These are phyloP conservation scores for Podospora pseudocomata DNA, from an alignment of 495 filamentous ascomycete genomes.

Conservation along the genomic window DNA sequence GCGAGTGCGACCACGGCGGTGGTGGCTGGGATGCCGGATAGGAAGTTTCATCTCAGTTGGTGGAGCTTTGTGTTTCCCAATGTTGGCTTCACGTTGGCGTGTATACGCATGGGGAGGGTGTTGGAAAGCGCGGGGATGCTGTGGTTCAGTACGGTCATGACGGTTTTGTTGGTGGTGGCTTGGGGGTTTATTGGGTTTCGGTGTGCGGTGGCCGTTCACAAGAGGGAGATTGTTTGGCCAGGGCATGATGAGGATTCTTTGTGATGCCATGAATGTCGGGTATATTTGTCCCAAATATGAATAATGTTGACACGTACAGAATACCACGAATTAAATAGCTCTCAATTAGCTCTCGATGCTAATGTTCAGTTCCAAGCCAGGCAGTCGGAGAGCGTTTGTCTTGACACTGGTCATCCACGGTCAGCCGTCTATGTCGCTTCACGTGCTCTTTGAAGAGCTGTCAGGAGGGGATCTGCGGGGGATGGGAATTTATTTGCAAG, in stretches of 20 bases:
- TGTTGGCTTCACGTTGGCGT: conserved; percentile 51
- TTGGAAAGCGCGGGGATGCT: conserved; percentile 42
- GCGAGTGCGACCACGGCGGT: conserved; percentile 53
- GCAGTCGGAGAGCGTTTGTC: no score
- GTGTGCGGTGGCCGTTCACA: conserved; percentile 52
- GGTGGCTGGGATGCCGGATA: conserved; percentile 49
- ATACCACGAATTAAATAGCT: no score
- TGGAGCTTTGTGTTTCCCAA: conserved; percentile 59
- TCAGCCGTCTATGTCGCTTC: background rate
- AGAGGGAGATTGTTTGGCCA: conserved; percentile 56
- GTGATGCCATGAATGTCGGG: background rate
- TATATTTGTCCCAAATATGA: background rate
- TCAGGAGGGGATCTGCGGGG: background rate
- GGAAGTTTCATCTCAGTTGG: conserved; percentile 53
- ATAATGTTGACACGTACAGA: background rate
- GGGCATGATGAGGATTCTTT: conserved; percentile 59
- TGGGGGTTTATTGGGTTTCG: conserved; percentile 56
- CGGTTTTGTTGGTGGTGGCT: conserved; percentile 51
- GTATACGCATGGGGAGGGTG: conserved; percentile 44
- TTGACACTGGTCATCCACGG: background rate
- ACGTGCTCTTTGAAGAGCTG: background rate
- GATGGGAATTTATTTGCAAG: background rate
- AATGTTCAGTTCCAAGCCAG: no score
- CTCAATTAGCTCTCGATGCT: no score
- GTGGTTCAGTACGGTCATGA: conserved; percentile 50